Evolutionary conservation across 139 green algal species (phyloP), one percentile per base, ranked within the genome.

Genomic region (Diplosphaera chodatii): DNA sequence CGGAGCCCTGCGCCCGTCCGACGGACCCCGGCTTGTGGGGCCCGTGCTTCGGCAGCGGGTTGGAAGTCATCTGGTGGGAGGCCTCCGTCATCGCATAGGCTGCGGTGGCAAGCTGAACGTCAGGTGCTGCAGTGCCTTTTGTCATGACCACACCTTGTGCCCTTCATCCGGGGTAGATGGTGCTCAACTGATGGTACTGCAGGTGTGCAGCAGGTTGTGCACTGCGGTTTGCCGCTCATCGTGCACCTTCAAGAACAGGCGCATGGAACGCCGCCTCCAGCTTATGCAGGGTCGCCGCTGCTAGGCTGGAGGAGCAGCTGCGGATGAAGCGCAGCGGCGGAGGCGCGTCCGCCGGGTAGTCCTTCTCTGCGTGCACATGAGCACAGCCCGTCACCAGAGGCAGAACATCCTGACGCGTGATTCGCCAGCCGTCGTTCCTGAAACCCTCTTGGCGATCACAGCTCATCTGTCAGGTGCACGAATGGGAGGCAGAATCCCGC

Each of bases 71-170:
- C 79, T 93, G 91, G 80, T 95, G 91, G 63, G 67, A 82, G 4
- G 90, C 91, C 78, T 97, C 91, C 8, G 89, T 95, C 91, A 97
- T 97, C 0, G 89, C 88, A 74, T 97, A 97, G 0, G 90, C 86
- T 82, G 82, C 64, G 40, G 67, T 29, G 5, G 37, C 1, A 40
- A 37, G 63, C 56, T 33, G 64, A 72, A 64, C 40, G n/a, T n/a
- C n/a, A n/a, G n/a, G n/a, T n/a, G n/a, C n/a, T n/a, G n/a, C n/a
- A n/a, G n/a, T n/a, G n/a, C n/a, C n/a, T n/a, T n/a, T n/a, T n/a
- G n/a, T n/a, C n/a, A n/a, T n/a, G n/a, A n/a, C n/a, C n/a, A n/a
- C n/a, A n/a, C n/a, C n/a, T n/a, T n/a, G n/a, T n/a, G n/a, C n/a
- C n/a, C n/a, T n/a, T n/a, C n/a, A n/a, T n/a, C n/a, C n/a, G n/a